Conservation (phyloP, 1,139 yeast genomes). For the Candida tetrigidarum region DNA sequence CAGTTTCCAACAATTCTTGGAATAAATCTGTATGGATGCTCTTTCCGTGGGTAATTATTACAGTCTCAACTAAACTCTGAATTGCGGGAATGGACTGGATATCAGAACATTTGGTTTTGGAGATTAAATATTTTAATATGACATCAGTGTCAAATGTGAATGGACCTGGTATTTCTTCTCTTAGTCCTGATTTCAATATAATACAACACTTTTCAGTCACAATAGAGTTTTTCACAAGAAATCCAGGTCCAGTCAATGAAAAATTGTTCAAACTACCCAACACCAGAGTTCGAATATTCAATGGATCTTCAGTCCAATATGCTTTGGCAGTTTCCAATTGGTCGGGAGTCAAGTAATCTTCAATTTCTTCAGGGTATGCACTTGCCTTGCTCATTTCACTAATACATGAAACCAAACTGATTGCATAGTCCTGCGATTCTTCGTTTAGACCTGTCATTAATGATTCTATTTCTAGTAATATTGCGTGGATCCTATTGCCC, state of each 20-base stretch:
- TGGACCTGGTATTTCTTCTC: conserved; percentile 59
- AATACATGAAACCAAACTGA: conserved; percentile 63
- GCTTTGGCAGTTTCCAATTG: conserved; percentile 25
- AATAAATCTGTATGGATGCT: conserved; percentile 33
- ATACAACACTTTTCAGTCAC: conserved; percentile 61
- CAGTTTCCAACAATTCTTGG: conserved; percentile 26
- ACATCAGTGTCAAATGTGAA: conserved; percentile 53
- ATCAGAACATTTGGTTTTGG: conserved; percentile 37
- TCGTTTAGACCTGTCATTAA: background rate
- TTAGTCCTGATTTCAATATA: conserved; percentile 58
- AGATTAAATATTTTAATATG: conserved; percentile 49
- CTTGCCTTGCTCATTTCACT: conserved; percentile 72
- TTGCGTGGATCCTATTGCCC: conserved; percentile 24
- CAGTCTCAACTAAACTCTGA: conserved; percentile 44
- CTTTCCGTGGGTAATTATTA: conserved; percentile 38
- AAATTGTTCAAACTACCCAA: conserved; percentile 42
- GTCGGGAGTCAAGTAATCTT: conserved; percentile 38
- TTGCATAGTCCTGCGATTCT: conserved; percentile 43
- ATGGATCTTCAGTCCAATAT: conserved; percentile 49
- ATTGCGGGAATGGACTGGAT: conserved; percentile 40
- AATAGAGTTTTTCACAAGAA: conserved; percentile 32
- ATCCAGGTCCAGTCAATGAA: conserved; percentile 40
- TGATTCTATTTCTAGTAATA: conserved; percentile 26
- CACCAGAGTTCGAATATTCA: conserved; percentile 42
- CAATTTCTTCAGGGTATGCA: conserved; percentile 59